These are phyloP conservation scores for Cyphellophora attinorum DNA, from an alignment of 2,329 filamentous ascomycete species.

Conservation along the genomic window DNA sequence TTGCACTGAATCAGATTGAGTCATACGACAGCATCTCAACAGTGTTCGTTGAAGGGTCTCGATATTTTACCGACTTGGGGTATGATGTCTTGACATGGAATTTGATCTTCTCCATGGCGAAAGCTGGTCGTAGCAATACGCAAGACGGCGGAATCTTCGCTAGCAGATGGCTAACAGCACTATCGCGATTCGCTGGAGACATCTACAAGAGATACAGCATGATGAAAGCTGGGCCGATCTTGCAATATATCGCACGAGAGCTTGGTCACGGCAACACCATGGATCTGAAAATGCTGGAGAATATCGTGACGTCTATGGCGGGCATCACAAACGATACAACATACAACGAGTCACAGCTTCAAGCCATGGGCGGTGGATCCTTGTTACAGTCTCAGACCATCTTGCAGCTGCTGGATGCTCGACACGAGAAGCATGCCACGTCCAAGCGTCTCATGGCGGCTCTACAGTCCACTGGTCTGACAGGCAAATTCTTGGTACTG, in stretches of 20 bases:
- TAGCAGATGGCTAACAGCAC: conserved; percentile 81
- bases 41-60: conserved; percentile 85
- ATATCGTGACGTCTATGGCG: conserved; percentile 85
- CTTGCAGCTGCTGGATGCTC: conserved; percentile 68
- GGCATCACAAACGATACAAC: conserved; percentile 80
- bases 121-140: conserved; percentile 47
- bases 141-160: conserved; percentile 64
- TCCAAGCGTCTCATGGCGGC: conserved; percentile 72
- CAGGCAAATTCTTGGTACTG: conserved; percentile 74
- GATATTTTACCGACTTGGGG: conserved; percentile 84
- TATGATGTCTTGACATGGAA: conserved; percentile 94
- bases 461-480: conserved; percentile 66
- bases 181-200: conserved; percentile 83
- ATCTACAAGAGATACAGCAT: conserved; percentile 78
- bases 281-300: conserved; percentile 82
- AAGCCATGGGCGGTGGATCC: conserved; percentile 80
- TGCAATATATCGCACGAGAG: conserved; percentile 84
- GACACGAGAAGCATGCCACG: conserved; percentile 64
- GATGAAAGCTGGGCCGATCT: conserved; percentile 72
- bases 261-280: conserved; percentile 74
- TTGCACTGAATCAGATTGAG: conserved; percentile 83
- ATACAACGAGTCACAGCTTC: conserved; percentile 78
- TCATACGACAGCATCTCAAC: conserved; percentile 92
- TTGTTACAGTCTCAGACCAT: conserved; percentile 71
- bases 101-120: conserved; percentile 62